phyloP scores from a whole-genome alignment of 495 filamentous ascomycete genomes.

The Astrothelium macrocarpum region DNA sequence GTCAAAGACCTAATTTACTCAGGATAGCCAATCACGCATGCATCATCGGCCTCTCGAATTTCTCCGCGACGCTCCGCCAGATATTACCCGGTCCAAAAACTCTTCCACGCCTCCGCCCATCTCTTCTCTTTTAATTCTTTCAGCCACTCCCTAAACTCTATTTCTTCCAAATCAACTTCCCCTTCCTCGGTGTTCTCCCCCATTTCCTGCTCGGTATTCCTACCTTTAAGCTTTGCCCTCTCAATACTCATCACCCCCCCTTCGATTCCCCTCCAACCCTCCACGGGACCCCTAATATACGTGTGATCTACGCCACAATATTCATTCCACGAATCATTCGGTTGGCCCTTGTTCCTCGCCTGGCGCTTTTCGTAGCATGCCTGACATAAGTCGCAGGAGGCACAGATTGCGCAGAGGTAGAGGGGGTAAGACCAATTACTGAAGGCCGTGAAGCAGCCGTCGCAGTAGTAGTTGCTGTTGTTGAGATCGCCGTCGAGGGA shows the following conservation, averaged over 20 bases:
- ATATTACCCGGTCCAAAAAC: neutral
- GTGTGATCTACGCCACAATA: neutral
- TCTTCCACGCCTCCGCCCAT: neutral
- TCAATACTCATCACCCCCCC: neutral
- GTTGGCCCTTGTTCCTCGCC: neutral
- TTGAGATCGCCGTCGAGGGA: neutral
- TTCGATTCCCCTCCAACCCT: neutral
- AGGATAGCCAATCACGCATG: neutral
- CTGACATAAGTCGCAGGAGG: neutral
- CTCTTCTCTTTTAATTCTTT: neutral
- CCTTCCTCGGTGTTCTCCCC: neutral
- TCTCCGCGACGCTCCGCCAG: neutral
- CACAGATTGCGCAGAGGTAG: conserved; percentile 1
- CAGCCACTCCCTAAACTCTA: neutral
- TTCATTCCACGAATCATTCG: neutral
- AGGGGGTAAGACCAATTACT: neutral
- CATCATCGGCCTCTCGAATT: neutral
- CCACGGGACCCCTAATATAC: neutral
- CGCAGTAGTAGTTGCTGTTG: neutral
- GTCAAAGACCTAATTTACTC: neutral
- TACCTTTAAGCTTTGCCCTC: neutral
- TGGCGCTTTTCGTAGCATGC: neutral
- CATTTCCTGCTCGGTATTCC: neutral
- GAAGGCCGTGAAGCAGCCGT: neutral
- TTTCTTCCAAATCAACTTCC: neutral